Conservation (phyloP, 1,284 basidiomycete genomes). For the Papiliotrema flavescens region DNA sequence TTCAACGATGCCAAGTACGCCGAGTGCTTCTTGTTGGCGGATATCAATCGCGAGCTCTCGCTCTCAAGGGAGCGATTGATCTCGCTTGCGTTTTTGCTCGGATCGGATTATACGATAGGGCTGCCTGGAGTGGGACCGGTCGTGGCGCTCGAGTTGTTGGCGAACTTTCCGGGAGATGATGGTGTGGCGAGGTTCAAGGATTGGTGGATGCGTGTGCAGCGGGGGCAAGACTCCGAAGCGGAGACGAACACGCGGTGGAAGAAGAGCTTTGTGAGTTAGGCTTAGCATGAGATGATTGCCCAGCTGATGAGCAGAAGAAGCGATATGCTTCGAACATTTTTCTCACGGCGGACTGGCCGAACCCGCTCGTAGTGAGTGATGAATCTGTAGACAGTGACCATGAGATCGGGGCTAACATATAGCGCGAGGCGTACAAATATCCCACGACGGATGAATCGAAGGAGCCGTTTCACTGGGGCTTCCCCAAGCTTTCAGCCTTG, state of each 20-base stretch:
- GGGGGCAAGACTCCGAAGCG: slow-evolving; percentile 70
- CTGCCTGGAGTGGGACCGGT: slow-evolving; percentile 93
- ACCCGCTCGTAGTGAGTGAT: slow-evolving; percentile 70
- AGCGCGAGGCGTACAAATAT: slow-evolving; percentile 90
- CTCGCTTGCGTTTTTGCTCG: slow-evolving; percentile 85
- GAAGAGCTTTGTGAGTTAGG: slow-evolving; percentile 70
- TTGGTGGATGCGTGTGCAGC: slow-evolving; percentile 96
- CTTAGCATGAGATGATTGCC: neutral
- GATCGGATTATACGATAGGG: slow-evolving; percentile 97
- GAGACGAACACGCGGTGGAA: slow-evolving; percentile 73
- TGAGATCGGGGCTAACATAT: neutral
- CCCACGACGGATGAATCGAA: slow-evolving; percentile 86
- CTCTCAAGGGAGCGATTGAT: slow-evolving; percentile 83
- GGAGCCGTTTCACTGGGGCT: slow-evolving; percentile 95
- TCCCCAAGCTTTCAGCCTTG: slow-evolving; percentile 89
- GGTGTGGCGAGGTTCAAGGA: slow-evolving; percentile 81
- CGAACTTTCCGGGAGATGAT: slow-evolving; percentile 80
- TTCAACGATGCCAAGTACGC: slow-evolving; percentile 99
- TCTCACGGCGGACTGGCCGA: slow-evolving; percentile 80
- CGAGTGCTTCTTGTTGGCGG: slow-evolving; percentile 83
- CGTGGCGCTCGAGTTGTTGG: slow-evolving; percentile 89
- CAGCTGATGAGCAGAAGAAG: slow-evolving; percentile 65
- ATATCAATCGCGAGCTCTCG: slow-evolving; percentile 83
- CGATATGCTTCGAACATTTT: slow-evolving; percentile 74
- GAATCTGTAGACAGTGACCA: slow-evolving; percentile 1